Percentiles rank a stretch among this genome's conserved stretches.
Evolutionary conservation across 1,139 yeast genomes (phyloP).

Genomic region (Candida dubliniensis): DNA sequence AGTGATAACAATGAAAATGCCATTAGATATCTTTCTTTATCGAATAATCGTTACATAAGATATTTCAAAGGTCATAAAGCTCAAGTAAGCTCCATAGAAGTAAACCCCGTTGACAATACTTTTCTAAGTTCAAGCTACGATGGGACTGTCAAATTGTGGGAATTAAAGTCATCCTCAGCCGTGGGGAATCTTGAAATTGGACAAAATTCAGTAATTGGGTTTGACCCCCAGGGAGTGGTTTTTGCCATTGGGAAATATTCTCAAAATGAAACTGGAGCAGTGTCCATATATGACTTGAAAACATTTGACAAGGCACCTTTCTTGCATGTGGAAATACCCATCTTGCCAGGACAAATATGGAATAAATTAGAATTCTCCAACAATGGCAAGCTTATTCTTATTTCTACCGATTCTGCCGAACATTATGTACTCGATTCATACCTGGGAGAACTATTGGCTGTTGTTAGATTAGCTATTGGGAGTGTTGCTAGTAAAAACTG

Average conservation of each 20-base stretch:
- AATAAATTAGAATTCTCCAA: constrained; percentile 78
- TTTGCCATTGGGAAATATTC: constrained; percentile 65
- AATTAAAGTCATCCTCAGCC: constrained; percentile 60
- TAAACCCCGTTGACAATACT: constrained; percentile 69
- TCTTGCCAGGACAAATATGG: constrained; percentile 44
- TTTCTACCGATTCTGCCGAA: constrained; percentile 54
- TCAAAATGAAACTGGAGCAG: constrained; percentile 38
- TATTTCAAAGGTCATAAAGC: constrained; percentile 87
- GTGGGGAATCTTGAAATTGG: constrained; percentile 64
- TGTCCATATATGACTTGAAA: constrained; percentile 63
- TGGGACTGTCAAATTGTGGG: constrained; percentile 86
- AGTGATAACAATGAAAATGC: constrained; percentile 55
- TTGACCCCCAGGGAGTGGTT: constrained; percentile 82
- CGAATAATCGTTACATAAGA: constrained; percentile 76
- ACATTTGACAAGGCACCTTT: constrained; percentile 59
- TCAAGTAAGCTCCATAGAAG: constrained; percentile 68
- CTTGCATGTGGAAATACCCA: constrained; percentile 34
- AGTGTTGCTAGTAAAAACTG: constrained; percentile 16
- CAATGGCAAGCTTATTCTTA: constrained; percentile 71
- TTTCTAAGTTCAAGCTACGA: constrained; percentile 74
- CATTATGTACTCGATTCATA: constrained; percentile 74
- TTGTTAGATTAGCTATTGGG: constrained; percentile 31
- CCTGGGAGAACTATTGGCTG: constrained; percentile 58
- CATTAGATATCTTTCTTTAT: constrained; percentile 70
- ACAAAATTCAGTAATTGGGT: constrained; percentile 59